Conservation (phyloP, 106 monocot genomes). For the Dioscorea zingiberensis region DNA sequence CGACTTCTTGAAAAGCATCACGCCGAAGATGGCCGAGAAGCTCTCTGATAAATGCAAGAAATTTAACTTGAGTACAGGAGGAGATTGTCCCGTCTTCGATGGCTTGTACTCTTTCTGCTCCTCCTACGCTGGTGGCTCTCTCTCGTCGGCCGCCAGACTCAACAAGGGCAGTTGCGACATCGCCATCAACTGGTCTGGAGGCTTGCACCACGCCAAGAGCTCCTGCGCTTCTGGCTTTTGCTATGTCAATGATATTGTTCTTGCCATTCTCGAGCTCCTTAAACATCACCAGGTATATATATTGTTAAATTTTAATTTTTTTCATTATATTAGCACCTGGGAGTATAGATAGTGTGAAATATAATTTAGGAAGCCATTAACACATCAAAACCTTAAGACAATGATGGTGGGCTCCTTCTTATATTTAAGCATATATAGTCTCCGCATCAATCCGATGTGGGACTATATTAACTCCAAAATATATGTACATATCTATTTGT, state of each 20-base stretch:
- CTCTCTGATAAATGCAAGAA: not conserved
- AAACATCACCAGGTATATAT: conserved; percentile 22
- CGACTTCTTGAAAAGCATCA: conserved; percentile 21
- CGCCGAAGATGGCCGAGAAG: not conserved
- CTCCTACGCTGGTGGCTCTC: conserved; percentile 32
- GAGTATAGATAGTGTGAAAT: no score
- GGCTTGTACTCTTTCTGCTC: conserved; percentile 33
- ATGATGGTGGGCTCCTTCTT: no score
- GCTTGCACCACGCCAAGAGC: conserved; percentile 38
- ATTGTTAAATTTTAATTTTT: not conserved
- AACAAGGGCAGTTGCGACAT: conserved; percentile 24
- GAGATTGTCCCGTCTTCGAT: conserved; percentile 32
- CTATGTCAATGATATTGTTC: conserved; percentile 48
- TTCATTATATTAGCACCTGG: no score
- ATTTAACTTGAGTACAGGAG: conserved; percentile 18
- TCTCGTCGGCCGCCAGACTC: conserved; percentile 27
- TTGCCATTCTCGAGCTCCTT: conserved; percentile 38
- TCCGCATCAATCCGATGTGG: no score
- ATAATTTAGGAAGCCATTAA: no score
- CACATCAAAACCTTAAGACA: no score
- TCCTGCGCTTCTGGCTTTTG: conserved; percentile 37
- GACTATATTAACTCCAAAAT: no score
- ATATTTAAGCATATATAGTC: no score
- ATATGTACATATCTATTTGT: no score
- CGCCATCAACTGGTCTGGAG: conserved; percentile 51